Conservation (phyloP, 1,139 yeast species). For the Kodamaea sp. region DNA sequence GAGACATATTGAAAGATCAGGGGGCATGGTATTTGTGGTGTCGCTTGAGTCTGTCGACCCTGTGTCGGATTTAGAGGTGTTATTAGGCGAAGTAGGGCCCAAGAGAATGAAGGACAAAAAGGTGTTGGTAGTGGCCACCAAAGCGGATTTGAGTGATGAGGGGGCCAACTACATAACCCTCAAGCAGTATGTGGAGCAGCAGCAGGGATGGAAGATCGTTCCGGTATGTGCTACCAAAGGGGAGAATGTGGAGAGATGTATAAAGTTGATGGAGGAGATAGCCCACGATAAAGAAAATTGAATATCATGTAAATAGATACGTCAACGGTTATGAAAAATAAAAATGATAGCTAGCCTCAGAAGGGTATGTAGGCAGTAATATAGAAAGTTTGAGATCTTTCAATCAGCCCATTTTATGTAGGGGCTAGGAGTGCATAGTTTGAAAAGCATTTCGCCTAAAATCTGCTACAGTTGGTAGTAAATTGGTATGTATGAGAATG, state of each 20-base stretch:
- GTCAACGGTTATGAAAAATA: too few relatives aligned
- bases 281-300: conserved; percentile 34
- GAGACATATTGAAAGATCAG: conserved; percentile 88
- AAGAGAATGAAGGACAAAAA: conserved; percentile 58
- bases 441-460: too few relatives aligned
- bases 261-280: conserved; percentile 69
- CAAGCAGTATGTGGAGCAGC: conserved; percentile 38
- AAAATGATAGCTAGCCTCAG: too few relatives aligned
- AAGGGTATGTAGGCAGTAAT: too few relatives aligned
- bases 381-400: too few relatives aligned
- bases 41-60: conserved; percentile 71
- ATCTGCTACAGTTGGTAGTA: too few relatives aligned
- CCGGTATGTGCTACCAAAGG: conserved; percentile 82
- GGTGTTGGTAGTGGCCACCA: conserved; percentile 81
- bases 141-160: conserved; percentile 73
- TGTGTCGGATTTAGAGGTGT: conserved; percentile 55
- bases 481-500: too few relatives aligned
- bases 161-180: conserved; percentile 47
- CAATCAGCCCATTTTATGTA: too few relatives aligned
- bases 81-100: conserved; percentile 71
- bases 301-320: too few relatives aligned
- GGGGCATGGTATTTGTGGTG: conserved; percentile 84
- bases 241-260: conserved; percentile 71
- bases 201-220: conserved; percentile 61
- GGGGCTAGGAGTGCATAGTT: too few relatives aligned